These are phyloP conservation scores for Neofusicoccum laricinum DNA, from an alignment of 2,329 filamentous ascomycete genomes.

Conservation along the genomic window DNA sequence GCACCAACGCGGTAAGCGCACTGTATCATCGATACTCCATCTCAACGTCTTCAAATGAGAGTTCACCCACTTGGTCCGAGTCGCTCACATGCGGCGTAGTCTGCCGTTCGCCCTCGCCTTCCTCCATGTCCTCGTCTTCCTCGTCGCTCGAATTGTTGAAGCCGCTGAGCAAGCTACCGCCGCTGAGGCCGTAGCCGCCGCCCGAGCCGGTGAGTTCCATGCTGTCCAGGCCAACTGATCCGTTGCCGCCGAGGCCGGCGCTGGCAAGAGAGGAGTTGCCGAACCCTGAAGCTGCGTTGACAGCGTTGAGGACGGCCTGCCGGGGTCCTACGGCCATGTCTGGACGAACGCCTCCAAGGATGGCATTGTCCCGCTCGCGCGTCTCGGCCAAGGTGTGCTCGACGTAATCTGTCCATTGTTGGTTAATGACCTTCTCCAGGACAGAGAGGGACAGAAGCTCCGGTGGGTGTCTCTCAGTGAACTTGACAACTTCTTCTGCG, in stretches of 20 bases:
- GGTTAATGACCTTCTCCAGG: conserved; percentile 82
- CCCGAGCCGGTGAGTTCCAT: conserved; percentile 65
- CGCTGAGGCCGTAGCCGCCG: conserved; percentile 65
- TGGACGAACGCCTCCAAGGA: conserved; percentile 88
- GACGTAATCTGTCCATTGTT: conserved; percentile 91
- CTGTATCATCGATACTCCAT: conserved; percentile 55
- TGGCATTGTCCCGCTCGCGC: conserved; percentile 94
- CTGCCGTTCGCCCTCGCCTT: conserved; percentile 69
- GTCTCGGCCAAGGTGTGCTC: conserved; percentile 92
- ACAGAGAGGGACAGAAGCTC: conserved; percentile 82
- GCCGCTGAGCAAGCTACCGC: conserved; percentile 75
- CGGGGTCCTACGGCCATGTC: conserved; percentile 83
- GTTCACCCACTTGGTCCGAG: conserved; percentile 65
- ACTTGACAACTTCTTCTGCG: conserved; percentile 97
- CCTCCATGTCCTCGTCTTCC: conserved; percentile 91
- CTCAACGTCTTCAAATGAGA: conserved; percentile 60
- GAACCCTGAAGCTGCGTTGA: conserved; percentile 56
- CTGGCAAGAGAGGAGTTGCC: conserved; percentile 68
- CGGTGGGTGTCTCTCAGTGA: conserved; percentile 88
- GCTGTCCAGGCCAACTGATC: conserved; percentile 51
- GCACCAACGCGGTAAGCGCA: conserved; percentile 16
- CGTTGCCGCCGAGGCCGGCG: conserved; percentile 71
- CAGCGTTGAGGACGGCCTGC: conserved; percentile 61
- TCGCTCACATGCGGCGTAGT: conserved; percentile 47
- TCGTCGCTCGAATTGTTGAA: conserved; percentile 95